Evolutionary conservation across 169 alveolate genomes (phyloP).

Genomic region (Theileria parva): DNA sequence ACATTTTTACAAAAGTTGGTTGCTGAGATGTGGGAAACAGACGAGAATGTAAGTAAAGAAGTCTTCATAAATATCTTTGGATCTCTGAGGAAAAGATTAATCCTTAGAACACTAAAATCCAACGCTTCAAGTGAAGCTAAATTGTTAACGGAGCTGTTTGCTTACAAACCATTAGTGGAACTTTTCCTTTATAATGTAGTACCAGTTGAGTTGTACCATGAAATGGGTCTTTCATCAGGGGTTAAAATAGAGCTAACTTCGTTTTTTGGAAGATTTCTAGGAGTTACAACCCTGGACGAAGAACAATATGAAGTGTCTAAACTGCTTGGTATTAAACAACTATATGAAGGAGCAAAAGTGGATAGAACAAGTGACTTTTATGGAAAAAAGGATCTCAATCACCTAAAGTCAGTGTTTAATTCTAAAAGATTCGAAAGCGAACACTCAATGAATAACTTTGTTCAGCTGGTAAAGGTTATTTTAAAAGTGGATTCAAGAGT

Average conservation of each 20-base stretch:
- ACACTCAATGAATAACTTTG: slow-evolving; percentile 3
- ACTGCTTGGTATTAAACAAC: neutral
- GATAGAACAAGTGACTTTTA: slow-evolving; percentile 29
- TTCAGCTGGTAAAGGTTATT: slow-evolving; percentile 24
- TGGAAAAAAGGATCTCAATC: slow-evolving; percentile 41
- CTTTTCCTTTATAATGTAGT: slow-evolving; percentile 2
- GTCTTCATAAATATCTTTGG: slow-evolving; percentile 4
- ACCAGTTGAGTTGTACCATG: neutral
- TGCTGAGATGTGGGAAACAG: slow-evolving; percentile 39
- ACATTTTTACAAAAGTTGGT: slow-evolving; percentile 21
- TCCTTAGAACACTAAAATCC: slow-evolving; percentile 18
- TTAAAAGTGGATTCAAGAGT: slow-evolving; percentile 26
- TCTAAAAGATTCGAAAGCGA: slow-evolving; percentile 38
- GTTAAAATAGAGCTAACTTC: slow-evolving; percentile 36
- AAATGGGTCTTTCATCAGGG: slow-evolving; percentile 17
- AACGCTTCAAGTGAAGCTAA: neutral
- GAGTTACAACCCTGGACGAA: slow-evolving; percentile 40
- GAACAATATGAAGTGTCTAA: slow-evolving; percentile 26
- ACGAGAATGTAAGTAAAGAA: slow-evolving; percentile 22
- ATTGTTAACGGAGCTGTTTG: neutral
- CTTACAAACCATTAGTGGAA: slow-evolving; percentile 10
- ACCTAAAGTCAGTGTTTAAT: slow-evolving; percentile 11
- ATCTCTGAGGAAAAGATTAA: slow-evolving; percentile 3
- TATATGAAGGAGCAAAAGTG: slow-evolving; percentile 21
- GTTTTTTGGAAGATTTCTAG: slow-evolving; percentile 35